Evolutionary conservation across 306 rosid genomes (phyloP), one percentile per base, ranked within the genome.

Genomic region (Gleditsia sinensis): DNA sequence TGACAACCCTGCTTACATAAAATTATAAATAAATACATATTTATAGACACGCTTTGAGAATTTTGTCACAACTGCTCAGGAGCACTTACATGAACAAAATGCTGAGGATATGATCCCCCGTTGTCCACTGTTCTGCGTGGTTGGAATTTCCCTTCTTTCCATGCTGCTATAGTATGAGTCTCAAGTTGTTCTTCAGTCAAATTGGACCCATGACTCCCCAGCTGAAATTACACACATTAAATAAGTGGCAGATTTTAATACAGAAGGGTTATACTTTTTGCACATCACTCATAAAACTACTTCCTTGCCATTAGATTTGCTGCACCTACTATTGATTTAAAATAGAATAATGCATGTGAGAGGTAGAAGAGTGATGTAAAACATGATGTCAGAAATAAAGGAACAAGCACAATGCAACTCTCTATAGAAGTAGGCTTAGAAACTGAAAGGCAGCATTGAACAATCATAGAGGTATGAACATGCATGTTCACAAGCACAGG

Each of bases 161-260:
- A 92, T 28, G 92, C 96, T 24, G 88, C 89, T 75, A 92, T 83
- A 51, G 98, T 90, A 86, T 90, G 96, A 72, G 87, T 92, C 78
- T 90, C 94, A 36, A 92, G 92, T 84, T 92, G 85, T 80, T 92
- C 96, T 84, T 90, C 96, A 1, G 96, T 84, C 86, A 92, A 75
- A 80, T 81, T 84, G 81, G 96, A 82, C 62, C 92, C 96, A 84
- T 78, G 94, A 73, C 74, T 88, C 66, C 96, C 91, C 82, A 92
- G 88, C 98, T 92, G 82, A 72, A 86, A 88, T 79, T 67, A 67
- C 8, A n/a, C 4, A 49, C 25, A 57, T 78, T 57, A 57, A 53
- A 71, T 16, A 53, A 71, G 55, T n/a, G 20, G 37, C 58, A 58
- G 43, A 46, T 72, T 63, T 65, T 9, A 75, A 1, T 17, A 39